Percentiles rank a stretch among this genome's conserved stretches.
phyloP scores from a whole-genome alignment of 169 alveolate species.

The Babesia caballi region DNA sequence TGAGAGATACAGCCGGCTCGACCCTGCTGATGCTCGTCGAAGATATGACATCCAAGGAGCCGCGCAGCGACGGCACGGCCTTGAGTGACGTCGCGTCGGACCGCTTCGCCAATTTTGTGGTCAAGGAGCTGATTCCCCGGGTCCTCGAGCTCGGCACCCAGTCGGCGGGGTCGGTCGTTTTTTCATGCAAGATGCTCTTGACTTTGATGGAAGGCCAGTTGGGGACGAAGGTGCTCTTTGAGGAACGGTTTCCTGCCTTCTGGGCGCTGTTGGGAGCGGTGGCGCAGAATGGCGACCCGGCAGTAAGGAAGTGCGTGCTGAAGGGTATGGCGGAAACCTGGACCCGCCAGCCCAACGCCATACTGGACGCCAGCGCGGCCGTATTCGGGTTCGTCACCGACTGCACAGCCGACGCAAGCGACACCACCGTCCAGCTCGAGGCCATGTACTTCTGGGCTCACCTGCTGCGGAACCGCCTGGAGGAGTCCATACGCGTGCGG shows the following conservation, averaged over 20 bases:
- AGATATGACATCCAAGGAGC: constrained; percentile 14
- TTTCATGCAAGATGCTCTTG: constrained; percentile 33
- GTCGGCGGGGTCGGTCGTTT: background rate
- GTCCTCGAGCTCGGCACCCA: constrained; percentile 28
- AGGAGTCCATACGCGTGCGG: constrained; percentile 51
- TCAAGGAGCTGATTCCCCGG: constrained; percentile 14
- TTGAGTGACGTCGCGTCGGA: background rate
- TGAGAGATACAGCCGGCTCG: constrained; percentile 16
- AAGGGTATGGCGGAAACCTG: constrained; percentile 72
- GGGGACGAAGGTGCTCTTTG: constrained; percentile 52
- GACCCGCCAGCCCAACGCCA: constrained; percentile 67
- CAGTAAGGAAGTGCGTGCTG: constrained; percentile 67
- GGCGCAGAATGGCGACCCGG: constrained; percentile 69
- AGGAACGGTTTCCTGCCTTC: constrained; percentile 55
- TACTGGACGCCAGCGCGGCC: constrained; percentile 71
- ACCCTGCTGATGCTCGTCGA: constrained; percentile 45
- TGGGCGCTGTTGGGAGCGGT: constrained; percentile 75
- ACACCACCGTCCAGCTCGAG: constrained; percentile 77
- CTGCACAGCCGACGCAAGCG: constrained; percentile 71
- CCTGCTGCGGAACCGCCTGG: constrained; percentile 65
- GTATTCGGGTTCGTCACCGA: constrained; percentile 72
- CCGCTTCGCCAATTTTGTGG: constrained; percentile 4
- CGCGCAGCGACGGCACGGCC: background rate
- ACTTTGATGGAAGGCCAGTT: constrained; percentile 32
- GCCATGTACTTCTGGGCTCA: constrained; percentile 83